Base-by-base conservation (phyloP, 2,329 filamentous ascomycete species). In the Diaporthe ampelina region DNA sequence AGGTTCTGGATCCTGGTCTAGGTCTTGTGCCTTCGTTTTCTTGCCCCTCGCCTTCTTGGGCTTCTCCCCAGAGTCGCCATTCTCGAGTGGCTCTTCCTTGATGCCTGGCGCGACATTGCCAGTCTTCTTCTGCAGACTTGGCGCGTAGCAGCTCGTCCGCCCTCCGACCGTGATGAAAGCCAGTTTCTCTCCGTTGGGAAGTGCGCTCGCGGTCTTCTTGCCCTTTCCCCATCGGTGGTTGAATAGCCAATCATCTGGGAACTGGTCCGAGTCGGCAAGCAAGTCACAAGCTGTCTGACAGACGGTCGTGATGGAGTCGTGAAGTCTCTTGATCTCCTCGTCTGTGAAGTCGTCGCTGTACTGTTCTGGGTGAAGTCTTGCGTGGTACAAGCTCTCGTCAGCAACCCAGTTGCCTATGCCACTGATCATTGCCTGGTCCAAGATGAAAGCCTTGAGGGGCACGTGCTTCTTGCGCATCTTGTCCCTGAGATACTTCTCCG, bases 341-440 rank as follows among this genome's bases (percentile, higher is more conserved):
- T 94, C 91, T 76, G 82, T 88, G 77, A 98, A 93, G 0, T 94
- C 94, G 79, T 98, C 92, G 83, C 93, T 95, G 84, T 97, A 97
- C 81, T 98, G 95, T 82, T 98, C 96, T 0, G 97, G 97, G 78
- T 99, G 96, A 21, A 98, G 89, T 67, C 90, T 91, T 7, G 97
- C 94, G 78, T 98, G 93, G 80, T 95, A 99, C 69, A 99, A 86
- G 9, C 98, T 92, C 82, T 99, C 97, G 81, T 99, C 97, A 0
- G 93, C 95, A 71, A 99, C 96, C 96, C 96, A 99, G 81, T 98
- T 98, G 0, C 97, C 97, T 76, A 99, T 94, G 10, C 97, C 97
- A 79, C 94, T 97, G 76, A 98, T 94, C 81, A 94, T 94, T 24
- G 91, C 89, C 83, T 99, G 97, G 81, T 98, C 94, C 4, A 98